Base-by-base conservation (phyloP, 371 early-diverging fungal species). In the Mucor circinelloides region DNA sequence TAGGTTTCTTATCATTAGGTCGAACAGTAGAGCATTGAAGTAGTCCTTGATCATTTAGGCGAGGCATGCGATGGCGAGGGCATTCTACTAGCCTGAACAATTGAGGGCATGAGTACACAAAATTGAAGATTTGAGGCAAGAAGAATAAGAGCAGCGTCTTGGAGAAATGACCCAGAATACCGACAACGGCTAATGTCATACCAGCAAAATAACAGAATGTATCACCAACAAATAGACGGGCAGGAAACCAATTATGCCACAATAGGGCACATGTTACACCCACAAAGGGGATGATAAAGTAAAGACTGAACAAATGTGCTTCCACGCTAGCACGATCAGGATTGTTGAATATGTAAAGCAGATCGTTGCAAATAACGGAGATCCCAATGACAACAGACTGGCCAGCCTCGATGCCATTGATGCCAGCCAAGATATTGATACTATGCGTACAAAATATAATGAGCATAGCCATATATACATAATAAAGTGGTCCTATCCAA, bases 341-440 rank as follows among this genome's bases (percentile, higher is more conserved):
- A 25, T 81, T 84, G 46, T 77, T 76, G 57, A 84, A 81, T 19
- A 94, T 63, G 68, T 90, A 91, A 0, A 90, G 75, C 4, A 89
- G 27, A 73, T 95, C 93, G 77, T 98, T 95, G 62, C 87, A 57
- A 6, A 89, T 87, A 28, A 99, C 85, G 2, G 97, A 95, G 27
- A 89, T 23, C 0, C 94, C 94, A 50, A 99, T 96, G 4, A 99
- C 87, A 1, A 99, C 74, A 0, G 94, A 85, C 78, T 99, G 99
- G 0, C 92, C 95, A 13, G 92, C 95, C 79, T 99, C 99, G 42
- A 99, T 91, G 7, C 99, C 99, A 79, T 99, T 99, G 71, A 97
- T 92, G 13, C 99, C 99, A 10, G 99, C 99, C 42, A 99, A 81
- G 59, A 99, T 99, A 76, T 99, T 99, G 84, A 99, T 96, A 8